Evolutionary conservation across 2,329 filamentous ascomycete genomes (phyloP).

Genomic region (Colletotrichum zoysiae): DNA sequence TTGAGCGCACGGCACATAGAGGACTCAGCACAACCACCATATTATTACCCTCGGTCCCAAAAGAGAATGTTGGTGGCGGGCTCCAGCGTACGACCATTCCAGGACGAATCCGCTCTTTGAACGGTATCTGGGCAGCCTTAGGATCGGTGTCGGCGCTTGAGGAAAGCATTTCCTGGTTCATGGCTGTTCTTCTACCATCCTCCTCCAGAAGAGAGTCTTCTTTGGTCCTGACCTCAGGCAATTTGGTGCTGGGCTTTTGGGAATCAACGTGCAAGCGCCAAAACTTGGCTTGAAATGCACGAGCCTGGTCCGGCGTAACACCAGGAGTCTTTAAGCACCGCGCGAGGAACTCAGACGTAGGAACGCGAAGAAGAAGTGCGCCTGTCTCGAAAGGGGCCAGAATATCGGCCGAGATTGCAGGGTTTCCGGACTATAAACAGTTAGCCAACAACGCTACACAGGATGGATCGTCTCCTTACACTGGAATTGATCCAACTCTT

Average conservation of each 20-base stretch:
- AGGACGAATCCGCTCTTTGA: conserved; percentile 56
- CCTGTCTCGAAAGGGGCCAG: conserved; percentile 58
- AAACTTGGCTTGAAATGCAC: conserved; percentile 56
- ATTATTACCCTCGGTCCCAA: conserved; percentile 43
- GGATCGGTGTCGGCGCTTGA: conserved; percentile 50
- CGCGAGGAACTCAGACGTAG: conserved; percentile 54
- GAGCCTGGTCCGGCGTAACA: conserved; percentile 54
- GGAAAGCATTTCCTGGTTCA: conserved; percentile 17
- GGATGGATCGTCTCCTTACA: conserved; percentile 47
- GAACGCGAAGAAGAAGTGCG: conserved; percentile 56
- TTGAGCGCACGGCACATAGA: conserved; percentile 39
- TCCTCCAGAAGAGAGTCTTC: not conserved
- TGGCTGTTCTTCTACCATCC: not conserved
- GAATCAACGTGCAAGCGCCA: conserved; percentile 59
- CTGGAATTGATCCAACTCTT: conserved; percentile 56
- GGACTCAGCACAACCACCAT: conserved; percentile 52
- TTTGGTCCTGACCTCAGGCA: not conserved
- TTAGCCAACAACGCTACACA: not conserved
- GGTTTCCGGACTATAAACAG: conserved; percentile 53
- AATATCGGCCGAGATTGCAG: conserved; percentile 49
- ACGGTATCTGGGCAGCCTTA: conserved; percentile 47
- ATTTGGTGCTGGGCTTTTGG: conserved; percentile 39
- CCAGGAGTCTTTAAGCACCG: conserved; percentile 55
- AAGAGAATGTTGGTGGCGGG: conserved; percentile 37
- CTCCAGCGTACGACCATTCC: conserved; percentile 57